Base-by-base conservation (phyloP, 345 rosid genomes). In the Durio zibethinus region DNA sequence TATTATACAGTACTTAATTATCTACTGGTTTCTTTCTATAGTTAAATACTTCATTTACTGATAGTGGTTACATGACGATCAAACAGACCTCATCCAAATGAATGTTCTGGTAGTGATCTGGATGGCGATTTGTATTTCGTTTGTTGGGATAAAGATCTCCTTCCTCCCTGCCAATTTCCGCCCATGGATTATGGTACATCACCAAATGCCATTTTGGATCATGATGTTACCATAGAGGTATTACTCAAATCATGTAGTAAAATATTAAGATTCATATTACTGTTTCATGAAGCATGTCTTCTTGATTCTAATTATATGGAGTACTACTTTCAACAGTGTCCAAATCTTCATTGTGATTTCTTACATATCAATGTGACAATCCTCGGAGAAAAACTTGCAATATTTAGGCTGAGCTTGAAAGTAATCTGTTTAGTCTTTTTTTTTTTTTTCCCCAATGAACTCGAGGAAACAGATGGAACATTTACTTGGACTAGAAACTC, bases 41-140 rank as follows among this genome's bases (percentile, higher is more conserved):
- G 4, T 23, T 21, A 66, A 21, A 38, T 11, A n/a, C 8, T n/a
- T 21, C 10, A 4, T 64, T 64, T 20, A 64, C 40, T 61, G 66
- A 61, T 61, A 31, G 14, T 64, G 23, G 1, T 4, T 65, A 21
- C 42, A 20, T 71, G 4, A 36, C 38, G 60, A 71, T n/a, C 20
- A 71, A 50, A 31, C 61, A 82, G 86, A 53, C 88, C 88, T 1
- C 88, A 85, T 60, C 75, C 86, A 0, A 80, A 85, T 62, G 87
- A 84, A 81, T 81, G 84, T 38, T 84, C 84, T 8, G 87, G 87
- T 29, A 81, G 87, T 52, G 87, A 84, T 62, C 50, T 84, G 47
- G 87, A 85, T 70, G 88, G 88, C 2, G 88, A 85, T 74, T 10
- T 83, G 5, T 84, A 86, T 65, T 82, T 86, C 35, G 85, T 86